Base-by-base conservation (phyloP, 768 basidiomycete species). In the Tricholoma matsutake region DNA sequence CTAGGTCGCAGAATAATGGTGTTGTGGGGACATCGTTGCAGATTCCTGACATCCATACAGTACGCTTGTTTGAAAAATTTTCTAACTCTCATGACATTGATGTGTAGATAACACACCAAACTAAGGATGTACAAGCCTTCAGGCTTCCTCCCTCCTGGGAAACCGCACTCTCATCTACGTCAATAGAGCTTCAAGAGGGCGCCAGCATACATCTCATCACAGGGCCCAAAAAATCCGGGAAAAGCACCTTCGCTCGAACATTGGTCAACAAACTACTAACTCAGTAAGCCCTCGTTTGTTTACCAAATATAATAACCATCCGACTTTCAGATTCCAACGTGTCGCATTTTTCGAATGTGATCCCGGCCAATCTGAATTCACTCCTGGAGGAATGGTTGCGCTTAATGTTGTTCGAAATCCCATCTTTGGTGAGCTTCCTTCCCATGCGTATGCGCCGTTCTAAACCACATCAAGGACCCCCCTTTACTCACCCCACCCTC, bases 311-410 rank as follows among this genome's bases (percentile, higher is more conserved):
- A n/a, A 16, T 39, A 49, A 62, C 56, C 29, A 11, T 41, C 4
- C 34, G 57, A n/a, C 49, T 61, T 54, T 53, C 61, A 94, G 90
- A 29, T 92, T 92, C 75, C 78, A 79, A 22, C 81, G 80, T n/a
- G 93, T 98, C 2, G 96, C 94, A 0, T 97, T 85, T 71, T 81
- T 99, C 8, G 96, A 98, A 70, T 92, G 91, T 61, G 96, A 99
- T 73, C 67, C 92, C 3, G 96, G 96, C 16, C 96, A 99, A 73
- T 90, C 94, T 3, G 96, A 98, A 72, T 96, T 98, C 69, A 89
- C 90, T 0, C 88, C 92, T 0, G 87, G 87, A 0, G 96, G 95
- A 0, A 82, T 92, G 75, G 89, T 97, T 11, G 83, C 92, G 0
- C 74, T 99, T 29, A 89, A 86, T 70, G 64, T 96, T 1, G 65